phyloP scores from a whole-genome alignment of 1,284 basidiomycete species.

The Waitea zeae region DNA sequence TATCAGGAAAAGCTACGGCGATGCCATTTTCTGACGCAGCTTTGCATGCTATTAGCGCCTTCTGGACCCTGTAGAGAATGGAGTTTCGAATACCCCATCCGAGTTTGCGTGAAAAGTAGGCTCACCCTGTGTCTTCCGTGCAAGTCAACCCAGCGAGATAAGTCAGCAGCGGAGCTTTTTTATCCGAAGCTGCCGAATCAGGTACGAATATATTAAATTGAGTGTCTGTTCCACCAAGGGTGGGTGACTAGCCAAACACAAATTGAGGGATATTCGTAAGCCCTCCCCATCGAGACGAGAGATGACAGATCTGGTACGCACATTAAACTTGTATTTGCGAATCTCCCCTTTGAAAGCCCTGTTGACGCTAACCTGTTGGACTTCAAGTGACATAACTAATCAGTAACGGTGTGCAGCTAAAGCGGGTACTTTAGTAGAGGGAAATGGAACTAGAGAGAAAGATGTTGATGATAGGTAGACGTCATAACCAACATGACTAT shows the following conservation, averaged over 20 bases:
- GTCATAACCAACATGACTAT: too few species aligned
- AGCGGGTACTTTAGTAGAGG: too few species aligned
- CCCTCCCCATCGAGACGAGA: not conserved
- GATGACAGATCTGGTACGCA: constrained; percentile 14
- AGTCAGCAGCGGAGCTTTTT: constrained; percentile 68
- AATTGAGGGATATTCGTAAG: constrained; percentile 31
- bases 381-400: too few species aligned
- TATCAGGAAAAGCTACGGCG: constrained; percentile 92
- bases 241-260: too few species aligned
- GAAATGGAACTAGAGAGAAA: too few species aligned
- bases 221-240: constrained; percentile 69
- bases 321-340: constrained; percentile 79
- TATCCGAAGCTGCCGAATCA: constrained; percentile 28
- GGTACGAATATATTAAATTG: constrained; percentile 90
- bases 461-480: too few species aligned
- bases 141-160: constrained; percentile 92
- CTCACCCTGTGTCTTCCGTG: constrained; percentile 87
- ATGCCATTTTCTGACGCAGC: constrained; percentile 73
- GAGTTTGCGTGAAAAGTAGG: constrained; percentile 2
- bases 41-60: constrained; percentile 65
- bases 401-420: too few species aligned
- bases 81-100: constrained; percentile 1
- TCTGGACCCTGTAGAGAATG: constrained; percentile 50
- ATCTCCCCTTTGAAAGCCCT: constrained; percentile 67
- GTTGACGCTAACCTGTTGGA: constrained; percentile 61